Evolutionary conservation across 768 basidiomycete genomes (phyloP).

Genomic region (Termitomyces sp.): DNA sequence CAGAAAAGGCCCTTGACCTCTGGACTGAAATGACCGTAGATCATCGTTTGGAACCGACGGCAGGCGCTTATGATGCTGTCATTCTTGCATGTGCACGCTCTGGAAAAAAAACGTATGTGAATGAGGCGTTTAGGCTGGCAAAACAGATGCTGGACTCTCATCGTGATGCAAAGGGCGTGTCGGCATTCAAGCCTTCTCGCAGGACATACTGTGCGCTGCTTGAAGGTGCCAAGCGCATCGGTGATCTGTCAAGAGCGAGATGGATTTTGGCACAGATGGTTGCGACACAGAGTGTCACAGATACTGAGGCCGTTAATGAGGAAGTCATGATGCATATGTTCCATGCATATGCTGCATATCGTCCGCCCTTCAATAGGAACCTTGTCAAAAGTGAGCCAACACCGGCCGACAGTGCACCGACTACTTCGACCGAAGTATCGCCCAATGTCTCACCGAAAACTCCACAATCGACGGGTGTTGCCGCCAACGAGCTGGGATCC

Average conservation of each 20-base stretch:
- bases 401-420: background rate
- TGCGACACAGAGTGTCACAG: constrained; percentile 22
- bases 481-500: background rate
- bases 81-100: constrained; percentile 76
- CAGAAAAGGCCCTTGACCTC: constrained; percentile 88
- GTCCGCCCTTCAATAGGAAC: constrained; percentile 57
- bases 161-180: constrained; percentile 56
- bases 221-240: constrained; percentile 82
- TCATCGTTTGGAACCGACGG: constrained; percentile 53
- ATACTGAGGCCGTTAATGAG: constrained; percentile 42
- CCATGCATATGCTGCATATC: constrained; percentile 81
- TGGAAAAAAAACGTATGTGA: constrained; percentile 57
- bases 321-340: constrained; percentile 80
- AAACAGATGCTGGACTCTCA: constrained; percentile 82
- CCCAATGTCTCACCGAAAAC: background rate
- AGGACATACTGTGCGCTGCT: constrained; percentile 79
- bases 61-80: constrained; percentile 71
- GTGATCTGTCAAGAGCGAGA: constrained; percentile 75
- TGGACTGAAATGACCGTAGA: constrained; percentile 91
- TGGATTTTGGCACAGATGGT: constrained; percentile 92
- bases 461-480: constrained; percentile 4
- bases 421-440: background rate
- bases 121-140: constrained; percentile 80
- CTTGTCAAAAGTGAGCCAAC: constrained; percentile 33
- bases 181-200: constrained; percentile 53